Evolutionary conservation across 805 yeast genomes (phyloP), one percentile per base, ranked within the genome.

Genomic region (Torulaspora maleeae): DNA sequence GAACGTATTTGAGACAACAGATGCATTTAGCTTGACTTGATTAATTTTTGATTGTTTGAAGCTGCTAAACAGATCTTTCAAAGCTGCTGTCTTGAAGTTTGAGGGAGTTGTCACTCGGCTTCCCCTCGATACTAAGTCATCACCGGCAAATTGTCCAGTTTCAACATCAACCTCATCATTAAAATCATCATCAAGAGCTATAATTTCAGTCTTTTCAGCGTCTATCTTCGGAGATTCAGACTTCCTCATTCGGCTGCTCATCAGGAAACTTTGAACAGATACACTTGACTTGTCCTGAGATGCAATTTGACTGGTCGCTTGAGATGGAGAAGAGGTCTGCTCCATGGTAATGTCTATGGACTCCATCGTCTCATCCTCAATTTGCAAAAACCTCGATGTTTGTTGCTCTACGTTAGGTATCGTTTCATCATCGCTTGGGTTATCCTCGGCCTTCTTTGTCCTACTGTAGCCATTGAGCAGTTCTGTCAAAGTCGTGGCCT

Each of bases 41-140:
- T 42, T 41, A 7, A 25, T 13, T 4, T 41, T 42, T 24, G 44
- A 15, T 27, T 43, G 49, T 27, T 44, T 51, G 24, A 55, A 53
- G 27, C 45, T 51, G 4, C 41, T 43, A 29, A 61, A 56, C 2
- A 61, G 43, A 32, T 59, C 51, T 36, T 54, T 58, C 11, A 61
- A 46, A 11, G 51, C 52, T 1, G 64, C 55, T 28, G 45, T 59
- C 46, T 58, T 61, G 20, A 48, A 47, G 38, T 48, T 52, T 1
- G 47, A 24, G 2, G 60, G 59, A 12, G 41, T 41, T 6, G 45
- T 27, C 7, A 50, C 35, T 34, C 48, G 45, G 20, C 27, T 45
- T 5, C 30, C 47, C 4, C 17, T 22, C 16, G 36, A 13, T 17
- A 27, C 16, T 17, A 16, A 13, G 20, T n/a, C 36, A 4, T 11